Evolutionary conservation across 1,139 yeast species (phyloP).

Genomic region (Maudiozyma humilis): DNA sequence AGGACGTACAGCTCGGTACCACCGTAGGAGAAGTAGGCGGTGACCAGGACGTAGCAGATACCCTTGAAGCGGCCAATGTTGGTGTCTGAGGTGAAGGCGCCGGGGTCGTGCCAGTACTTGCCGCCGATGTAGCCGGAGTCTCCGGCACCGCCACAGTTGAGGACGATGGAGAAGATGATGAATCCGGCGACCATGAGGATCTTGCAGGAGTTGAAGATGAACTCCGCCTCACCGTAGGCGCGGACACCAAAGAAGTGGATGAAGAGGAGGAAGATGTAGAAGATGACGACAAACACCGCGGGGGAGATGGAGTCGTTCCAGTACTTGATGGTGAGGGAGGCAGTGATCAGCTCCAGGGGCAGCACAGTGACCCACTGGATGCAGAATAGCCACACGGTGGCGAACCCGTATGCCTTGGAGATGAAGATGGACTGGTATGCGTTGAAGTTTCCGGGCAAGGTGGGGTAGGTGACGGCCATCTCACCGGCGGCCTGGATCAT

Average conservation of each 20-base stretch:
- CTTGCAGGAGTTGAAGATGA: slow-evolving; percentile 48
- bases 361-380: slow-evolving; percentile 73
- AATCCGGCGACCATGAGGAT: slow-evolving; percentile 55
- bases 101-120: slow-evolving; percentile 52
- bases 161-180: slow-evolving; percentile 49
- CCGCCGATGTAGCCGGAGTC: slow-evolving; percentile 53
- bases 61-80: slow-evolving; percentile 49
- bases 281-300: slow-evolving; percentile 57
- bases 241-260: slow-evolving; percentile 58
- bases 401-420: slow-evolving; percentile 72
- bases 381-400: slow-evolving; percentile 72
- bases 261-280: slow-evolving; percentile 45
- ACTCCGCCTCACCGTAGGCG: slow-evolving; percentile 72
- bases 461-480: slow-evolving; percentile 62
- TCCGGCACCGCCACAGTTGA: slow-evolving; percentile 61
- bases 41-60: slow-evolving; percentile 68
- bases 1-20: slow-evolving; percentile 77
- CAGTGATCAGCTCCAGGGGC: slow-evolving; percentile 72
- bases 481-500: slow-evolving; percentile 80
- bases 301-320: slow-evolving; percentile 55
- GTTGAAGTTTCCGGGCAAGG: slow-evolving; percentile 71
- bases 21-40: slow-evolving; percentile 79
- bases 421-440: slow-evolving; percentile 57
- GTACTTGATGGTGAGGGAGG: slow-evolving; percentile 57
- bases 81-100: slow-evolving; percentile 36